These are phyloP conservation scores for Aspergillus kassunensis DNA, from an alignment of 495 filamentous ascomycete species.

Conservation along the genomic window DNA sequence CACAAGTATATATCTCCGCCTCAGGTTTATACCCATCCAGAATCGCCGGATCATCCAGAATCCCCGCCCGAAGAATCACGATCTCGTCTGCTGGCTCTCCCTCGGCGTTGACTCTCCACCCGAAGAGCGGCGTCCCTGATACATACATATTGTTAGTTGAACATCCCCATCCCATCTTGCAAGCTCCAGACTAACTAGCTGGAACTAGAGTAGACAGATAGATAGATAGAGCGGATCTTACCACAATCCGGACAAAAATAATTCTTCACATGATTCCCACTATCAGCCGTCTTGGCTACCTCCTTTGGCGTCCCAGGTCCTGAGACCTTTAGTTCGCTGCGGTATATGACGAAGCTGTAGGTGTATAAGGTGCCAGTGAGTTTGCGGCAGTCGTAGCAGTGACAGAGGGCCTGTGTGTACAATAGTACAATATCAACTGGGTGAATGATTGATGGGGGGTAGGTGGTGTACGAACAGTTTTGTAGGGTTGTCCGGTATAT, in stretches of 20 bases:
- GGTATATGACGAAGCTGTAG: constrained; percentile 27
- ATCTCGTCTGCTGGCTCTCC: constrained; percentile 19
- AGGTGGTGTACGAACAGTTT: constrained; percentile 19
- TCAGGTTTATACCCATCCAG: constrained; percentile 24
- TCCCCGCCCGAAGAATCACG: constrained; percentile 31
- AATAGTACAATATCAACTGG: not conserved
- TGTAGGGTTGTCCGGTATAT: constrained; percentile 23
- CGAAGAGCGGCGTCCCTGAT: constrained; percentile 38
- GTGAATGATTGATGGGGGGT: not conserved
- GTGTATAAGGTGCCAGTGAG: constrained; percentile 23
- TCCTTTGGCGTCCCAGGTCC: constrained; percentile 33
- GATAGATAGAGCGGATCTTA: constrained; percentile 12
- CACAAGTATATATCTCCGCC: constrained; percentile 27
- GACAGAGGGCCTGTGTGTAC: constrained; percentile 29
- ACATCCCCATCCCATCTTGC: too few species aligned
- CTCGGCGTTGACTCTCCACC: constrained; percentile 14
- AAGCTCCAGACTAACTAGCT: not conserved
- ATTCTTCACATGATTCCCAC: constrained; percentile 32
- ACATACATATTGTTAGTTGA: too few species aligned
- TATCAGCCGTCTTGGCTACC: constrained; percentile 30
- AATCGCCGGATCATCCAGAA: constrained; percentile 26
- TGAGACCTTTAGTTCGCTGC: constrained; percentile 21
- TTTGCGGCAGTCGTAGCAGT: constrained; percentile 40
- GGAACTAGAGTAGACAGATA: not conserved
- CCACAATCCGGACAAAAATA: constrained; percentile 40